Evolutionary conservation across 2,329 filamentous ascomycete species (phyloP).

Genomic region (Aspergillus latus): DNA sequence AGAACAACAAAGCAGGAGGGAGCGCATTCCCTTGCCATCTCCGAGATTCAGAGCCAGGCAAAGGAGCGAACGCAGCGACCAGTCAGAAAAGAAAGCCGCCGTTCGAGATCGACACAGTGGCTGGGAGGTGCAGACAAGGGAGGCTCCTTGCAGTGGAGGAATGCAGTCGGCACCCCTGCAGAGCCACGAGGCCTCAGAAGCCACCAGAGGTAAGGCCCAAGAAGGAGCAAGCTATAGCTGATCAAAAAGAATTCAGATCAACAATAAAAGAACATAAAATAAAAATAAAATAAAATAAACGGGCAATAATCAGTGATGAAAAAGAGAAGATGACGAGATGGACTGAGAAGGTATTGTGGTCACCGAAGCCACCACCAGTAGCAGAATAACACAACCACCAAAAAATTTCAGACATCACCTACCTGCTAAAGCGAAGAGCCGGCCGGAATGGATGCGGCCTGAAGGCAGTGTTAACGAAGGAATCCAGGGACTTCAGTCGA

Average conservation of each 20-base stretch:
- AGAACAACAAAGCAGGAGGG: slow-evolving; percentile 14
- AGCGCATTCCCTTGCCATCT: neutral
- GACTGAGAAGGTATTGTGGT: too few relatives aligned
- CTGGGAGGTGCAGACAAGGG: slow-evolving; percentile 14
- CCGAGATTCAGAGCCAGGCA: neutral
- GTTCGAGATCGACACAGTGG: slow-evolving; percentile 10
- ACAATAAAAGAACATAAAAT: neutral
- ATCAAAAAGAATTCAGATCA: neutral
- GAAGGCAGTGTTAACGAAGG: slow-evolving; percentile 2
- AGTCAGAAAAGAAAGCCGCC: slow-evolving; percentile 1
- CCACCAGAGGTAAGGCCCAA: neutral
- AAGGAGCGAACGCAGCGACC: neutral
- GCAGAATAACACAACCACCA: neutral
- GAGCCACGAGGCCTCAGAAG: slow-evolving; percentile 10
- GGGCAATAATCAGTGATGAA: too few relatives aligned
- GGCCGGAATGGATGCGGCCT: slow-evolving; percentile 10
- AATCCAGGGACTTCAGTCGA: slow-evolving; percentile 4
- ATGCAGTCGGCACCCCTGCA: slow-evolving; percentile 5
- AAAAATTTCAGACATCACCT: neutral
- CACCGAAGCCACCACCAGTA: too few relatives aligned
- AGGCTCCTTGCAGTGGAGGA: slow-evolving; percentile 14
- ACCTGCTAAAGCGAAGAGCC: neutral
- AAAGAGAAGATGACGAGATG: too few relatives aligned
- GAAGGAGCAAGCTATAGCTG: neutral
- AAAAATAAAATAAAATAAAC: too few relatives aligned